phyloP scores from a whole-genome alignment of 176 grass and related monocot genomes.

The Oryza brachyantha region DNA sequence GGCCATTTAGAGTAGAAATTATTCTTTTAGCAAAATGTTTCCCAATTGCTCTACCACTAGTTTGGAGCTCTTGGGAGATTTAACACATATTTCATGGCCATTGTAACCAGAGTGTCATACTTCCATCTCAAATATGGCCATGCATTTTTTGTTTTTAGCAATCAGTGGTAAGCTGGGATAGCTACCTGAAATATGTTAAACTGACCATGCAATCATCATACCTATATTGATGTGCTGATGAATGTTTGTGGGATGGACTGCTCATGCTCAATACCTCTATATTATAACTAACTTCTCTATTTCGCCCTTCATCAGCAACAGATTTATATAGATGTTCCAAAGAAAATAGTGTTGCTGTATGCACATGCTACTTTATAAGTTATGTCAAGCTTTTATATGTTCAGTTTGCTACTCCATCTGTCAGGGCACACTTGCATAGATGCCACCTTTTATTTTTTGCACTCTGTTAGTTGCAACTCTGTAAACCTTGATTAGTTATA shows the following conservation, averaged over 20 bases:
- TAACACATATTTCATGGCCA: neutral
- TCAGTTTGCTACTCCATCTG: neutral
- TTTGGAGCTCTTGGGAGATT: neutral
- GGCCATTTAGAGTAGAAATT: neutral
- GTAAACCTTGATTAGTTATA: neutral
- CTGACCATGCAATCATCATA: neutral
- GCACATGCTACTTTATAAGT: neutral
- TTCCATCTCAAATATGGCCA: neutral
- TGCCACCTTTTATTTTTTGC: neutral
- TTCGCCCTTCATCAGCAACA: neutral
- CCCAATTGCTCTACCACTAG: neutral
- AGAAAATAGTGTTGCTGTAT: neutral
- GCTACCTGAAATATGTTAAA: neutral
- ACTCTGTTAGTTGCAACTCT: neutral
- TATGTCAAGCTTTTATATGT: neutral
- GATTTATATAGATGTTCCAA: neutral
- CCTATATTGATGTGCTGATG: neutral
- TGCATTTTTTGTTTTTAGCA: neutral
- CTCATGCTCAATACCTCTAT: neutral
- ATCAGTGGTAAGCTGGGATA: neutral
- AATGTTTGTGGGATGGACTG: neutral
- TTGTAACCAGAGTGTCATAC: neutral
- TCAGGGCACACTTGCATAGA: neutral
- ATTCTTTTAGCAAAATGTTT: neutral
- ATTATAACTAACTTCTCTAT: neutral